Evolutionary conservation across 208 protist genomes (phyloP).

Genomic region (Entamoeba moshkovskii): DNA sequence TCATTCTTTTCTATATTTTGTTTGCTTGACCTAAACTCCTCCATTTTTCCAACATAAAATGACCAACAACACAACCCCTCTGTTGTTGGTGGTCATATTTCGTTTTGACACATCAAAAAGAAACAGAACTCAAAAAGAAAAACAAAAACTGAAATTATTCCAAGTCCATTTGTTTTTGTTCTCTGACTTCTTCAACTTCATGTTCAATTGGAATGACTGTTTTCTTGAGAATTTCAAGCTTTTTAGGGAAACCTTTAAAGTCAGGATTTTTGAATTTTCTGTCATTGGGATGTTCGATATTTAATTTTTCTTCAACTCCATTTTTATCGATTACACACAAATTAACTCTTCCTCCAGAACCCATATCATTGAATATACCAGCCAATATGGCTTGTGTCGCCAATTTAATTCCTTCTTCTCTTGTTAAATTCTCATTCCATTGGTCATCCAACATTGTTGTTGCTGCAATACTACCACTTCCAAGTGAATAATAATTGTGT

Average conservation of each 20-base stretch:
- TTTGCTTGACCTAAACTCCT: no score
- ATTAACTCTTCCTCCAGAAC: slow-evolving; percentile 95
- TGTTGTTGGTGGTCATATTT: background rate
- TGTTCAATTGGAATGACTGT: background rate
- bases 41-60: no score
- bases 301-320: background rate
- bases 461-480: slow-evolving; percentile 92
- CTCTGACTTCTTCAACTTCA: background rate
- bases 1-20: no score
- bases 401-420: slow-evolving; percentile 84
- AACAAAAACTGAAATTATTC: background rate
- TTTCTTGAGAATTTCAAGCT: background rate
- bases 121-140: background rate
- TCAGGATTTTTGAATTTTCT: background rate
- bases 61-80: no score
- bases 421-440: slow-evolving; percentile 70
- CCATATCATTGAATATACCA: slow-evolving; percentile 99
- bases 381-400: slow-evolving; percentile 82
- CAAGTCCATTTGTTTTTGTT: background rate
- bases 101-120: background rate
- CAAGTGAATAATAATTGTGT: slow-evolving; percentile 95
- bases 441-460: slow-evolving; percentile 78
- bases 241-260: background rate
- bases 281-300: background rate
- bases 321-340: slow-evolving; percentile 72